Evolutionary conservation across 2,329 filamentous ascomycete species (phyloP).

Genomic region (Chaetomiaceae sp.): DNA sequence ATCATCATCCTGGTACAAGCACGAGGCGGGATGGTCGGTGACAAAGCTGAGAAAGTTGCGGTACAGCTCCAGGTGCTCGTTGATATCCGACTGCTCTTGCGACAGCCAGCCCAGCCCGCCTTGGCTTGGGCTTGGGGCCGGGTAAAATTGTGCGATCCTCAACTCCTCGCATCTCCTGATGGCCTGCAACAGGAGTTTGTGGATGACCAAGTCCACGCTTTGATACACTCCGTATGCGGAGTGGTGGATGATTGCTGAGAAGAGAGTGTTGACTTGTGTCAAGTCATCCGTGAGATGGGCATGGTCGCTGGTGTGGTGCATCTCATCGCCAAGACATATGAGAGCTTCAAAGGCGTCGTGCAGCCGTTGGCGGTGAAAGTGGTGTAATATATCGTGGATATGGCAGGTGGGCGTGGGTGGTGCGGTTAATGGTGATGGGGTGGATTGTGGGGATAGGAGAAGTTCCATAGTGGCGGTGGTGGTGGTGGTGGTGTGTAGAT

Average conservation of each 20-base stretch:
- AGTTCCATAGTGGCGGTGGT: background rate
- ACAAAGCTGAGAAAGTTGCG: constrained; percentile 6
- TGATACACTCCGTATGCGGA: constrained; percentile 2
- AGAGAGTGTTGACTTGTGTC: background rate
- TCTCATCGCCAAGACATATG: constrained; percentile 6
- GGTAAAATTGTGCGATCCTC: background rate
- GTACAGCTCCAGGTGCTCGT: constrained; percentile 8
- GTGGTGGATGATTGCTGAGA: background rate
- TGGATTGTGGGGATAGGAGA: background rate
- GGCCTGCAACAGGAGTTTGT: background rate
- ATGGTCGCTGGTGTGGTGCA: background rate
- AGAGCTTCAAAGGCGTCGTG: constrained; percentile 5
- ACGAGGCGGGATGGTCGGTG: background rate
- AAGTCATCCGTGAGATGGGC: background rate
- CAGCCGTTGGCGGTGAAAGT: background rate
- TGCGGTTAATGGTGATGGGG: background rate
- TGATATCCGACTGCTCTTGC: background rate
- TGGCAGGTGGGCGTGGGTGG: background rate
- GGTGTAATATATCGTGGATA: background rate
- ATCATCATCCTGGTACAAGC: background rate
- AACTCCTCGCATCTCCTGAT: background rate
- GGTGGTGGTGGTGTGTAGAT: background rate
- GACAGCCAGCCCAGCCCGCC: constrained; percentile 2
- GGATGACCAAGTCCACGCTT: background rate
- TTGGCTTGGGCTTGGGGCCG: no score